phyloP scores from a whole-genome alignment of 805 yeast genomes.

The Teunomyces pallodes region DNA sequence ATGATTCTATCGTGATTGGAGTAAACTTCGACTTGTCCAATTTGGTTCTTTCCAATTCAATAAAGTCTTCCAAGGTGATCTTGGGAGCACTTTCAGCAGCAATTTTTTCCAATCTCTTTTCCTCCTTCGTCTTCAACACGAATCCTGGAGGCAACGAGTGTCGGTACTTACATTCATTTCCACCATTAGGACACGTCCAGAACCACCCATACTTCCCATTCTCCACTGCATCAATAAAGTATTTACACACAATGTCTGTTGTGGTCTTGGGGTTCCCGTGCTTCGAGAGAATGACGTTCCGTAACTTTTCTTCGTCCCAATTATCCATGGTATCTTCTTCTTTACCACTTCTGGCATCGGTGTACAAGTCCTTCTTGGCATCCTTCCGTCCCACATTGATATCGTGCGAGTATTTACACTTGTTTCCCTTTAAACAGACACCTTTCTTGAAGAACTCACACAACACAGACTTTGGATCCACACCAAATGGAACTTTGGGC shows the following conservation, averaged over 20 bases:
- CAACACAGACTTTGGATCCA: slow-evolving; percentile 90
- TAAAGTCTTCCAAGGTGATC: slow-evolving; percentile 92
- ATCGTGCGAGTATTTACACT: slow-evolving; percentile 94
- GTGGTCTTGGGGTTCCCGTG: slow-evolving; percentile 94
- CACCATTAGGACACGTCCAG: slow-evolving; percentile 96
- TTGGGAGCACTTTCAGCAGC: slow-evolving; percentile 83
- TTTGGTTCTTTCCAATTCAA: slow-evolving; percentile 87
- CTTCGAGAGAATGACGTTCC: slow-evolving; percentile 81
- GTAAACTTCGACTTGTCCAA: slow-evolving; percentile 74
- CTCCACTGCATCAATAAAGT: slow-evolving; percentile 94
- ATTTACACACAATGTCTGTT: slow-evolving; percentile 92
- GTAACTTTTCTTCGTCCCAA: slow-evolving; percentile 96
- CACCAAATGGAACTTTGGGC: slow-evolving; percentile 94
- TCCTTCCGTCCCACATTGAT: slow-evolving; percentile 80
- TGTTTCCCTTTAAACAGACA: slow-evolving; percentile 81
- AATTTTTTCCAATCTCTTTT: slow-evolving; percentile 80
- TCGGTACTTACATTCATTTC: slow-evolving; percentile 87
- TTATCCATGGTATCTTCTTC: slow-evolving; percentile 87
- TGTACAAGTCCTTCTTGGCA: slow-evolving; percentile 86
- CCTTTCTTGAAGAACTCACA: slow-evolving; percentile 85
- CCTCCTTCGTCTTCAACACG: slow-evolving; percentile 94
- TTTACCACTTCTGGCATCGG: slow-evolving; percentile 76
- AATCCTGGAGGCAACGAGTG: slow-evolving; percentile 97
- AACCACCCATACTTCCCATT: slow-evolving; percentile 98
- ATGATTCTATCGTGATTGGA: slow-evolving; percentile 81